Evolutionary conservation across 1,284 basidiomycete species (phyloP), one percentile per base, ranked within the genome.

Genomic region (Cystobasidium sp.): DNA sequence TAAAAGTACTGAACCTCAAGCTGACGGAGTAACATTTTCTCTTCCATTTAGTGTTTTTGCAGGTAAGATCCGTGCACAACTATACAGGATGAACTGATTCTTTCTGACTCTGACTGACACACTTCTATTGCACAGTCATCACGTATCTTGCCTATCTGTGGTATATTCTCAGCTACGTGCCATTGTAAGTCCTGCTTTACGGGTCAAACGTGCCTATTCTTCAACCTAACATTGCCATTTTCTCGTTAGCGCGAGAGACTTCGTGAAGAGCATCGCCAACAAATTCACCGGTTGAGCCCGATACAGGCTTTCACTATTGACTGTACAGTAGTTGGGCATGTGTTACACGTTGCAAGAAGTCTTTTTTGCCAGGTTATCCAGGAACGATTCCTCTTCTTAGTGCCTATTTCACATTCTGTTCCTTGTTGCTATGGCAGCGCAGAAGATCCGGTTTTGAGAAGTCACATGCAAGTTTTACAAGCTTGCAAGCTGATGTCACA

Each of bases 61-160:
- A n/a, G 64, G 64, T 55, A 51, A 24, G 64, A n/a, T 55, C 47
- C 7, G 47, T 20, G 47, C 47, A 51, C 16, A 20, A 14, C 47
- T 20, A 51, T 14, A 20, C 14, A 51, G 6, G 47, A 16, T 20
- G 47, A 16, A 20, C 1, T 1, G 20, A 20, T 16, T 6, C 20
- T 16, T 6, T 16, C 47, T 51, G 47, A 51, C 20, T 18, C 14
- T n/a, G n/a, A n/a, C 49, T 52, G 31, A 66, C 64, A 22, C 18
- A 6, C 16, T 3, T 44, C 53, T 65, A 14, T 9, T 39, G 3
- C 14, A 59, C 70, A 53, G 62, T 73, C 44, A 9, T 66, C 41
- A 73, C 70, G 53, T 73, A 73, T 59, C 63, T 73, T 9, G 70
- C 70, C 20, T 73, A 73, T 41, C 16, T 73, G 24, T 73, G 70